Percentiles rank a stretch among this genome's conserved stretches.
These are phyloP conservation scores for Lactarius trivialis DNA, from an alignment of 768 basidiomycete genomes.

Conservation along the genomic window DNA sequence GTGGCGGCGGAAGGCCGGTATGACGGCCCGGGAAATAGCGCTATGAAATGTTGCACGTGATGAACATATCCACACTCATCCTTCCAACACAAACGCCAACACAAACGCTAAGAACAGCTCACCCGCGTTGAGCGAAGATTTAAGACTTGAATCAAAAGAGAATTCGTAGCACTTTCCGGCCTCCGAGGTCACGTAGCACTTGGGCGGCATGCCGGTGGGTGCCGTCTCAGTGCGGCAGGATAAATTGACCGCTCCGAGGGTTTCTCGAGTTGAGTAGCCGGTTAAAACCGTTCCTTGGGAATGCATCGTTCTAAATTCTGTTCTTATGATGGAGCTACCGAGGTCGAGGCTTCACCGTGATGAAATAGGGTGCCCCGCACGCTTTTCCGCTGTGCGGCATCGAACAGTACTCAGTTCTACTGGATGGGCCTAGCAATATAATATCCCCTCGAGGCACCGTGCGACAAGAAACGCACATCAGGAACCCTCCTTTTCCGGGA, in stretches of 20 bases:
- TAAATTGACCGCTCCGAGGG: background rate
- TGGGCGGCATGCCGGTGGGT: background rate
- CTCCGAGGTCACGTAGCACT: background rate
- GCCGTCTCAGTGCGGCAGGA: too few species aligned
- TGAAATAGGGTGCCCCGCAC: background rate
- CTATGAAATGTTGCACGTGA: too few species aligned
- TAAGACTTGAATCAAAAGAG: background rate
- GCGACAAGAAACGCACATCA: background rate
- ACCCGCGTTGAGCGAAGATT: background rate
- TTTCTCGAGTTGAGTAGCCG: too few species aligned
- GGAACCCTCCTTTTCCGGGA: background rate
- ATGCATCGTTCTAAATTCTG: background rate
- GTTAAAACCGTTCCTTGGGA: background rate
- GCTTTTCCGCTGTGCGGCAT: background rate
- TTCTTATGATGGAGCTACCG: background rate
- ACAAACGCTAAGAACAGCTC: too few species aligned
- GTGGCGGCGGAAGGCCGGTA: too few species aligned
- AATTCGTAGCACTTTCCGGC: background rate
- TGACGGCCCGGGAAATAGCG: too few species aligned
- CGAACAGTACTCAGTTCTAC: background rate
- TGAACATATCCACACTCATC: too few species aligned
- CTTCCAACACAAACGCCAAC: background rate
- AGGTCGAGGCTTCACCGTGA: background rate
- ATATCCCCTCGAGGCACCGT: background rate
- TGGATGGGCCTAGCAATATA: background rate